Base-by-base conservation (phyloP, 331 rosid species). In the Stylosanthes scabra region DNA sequence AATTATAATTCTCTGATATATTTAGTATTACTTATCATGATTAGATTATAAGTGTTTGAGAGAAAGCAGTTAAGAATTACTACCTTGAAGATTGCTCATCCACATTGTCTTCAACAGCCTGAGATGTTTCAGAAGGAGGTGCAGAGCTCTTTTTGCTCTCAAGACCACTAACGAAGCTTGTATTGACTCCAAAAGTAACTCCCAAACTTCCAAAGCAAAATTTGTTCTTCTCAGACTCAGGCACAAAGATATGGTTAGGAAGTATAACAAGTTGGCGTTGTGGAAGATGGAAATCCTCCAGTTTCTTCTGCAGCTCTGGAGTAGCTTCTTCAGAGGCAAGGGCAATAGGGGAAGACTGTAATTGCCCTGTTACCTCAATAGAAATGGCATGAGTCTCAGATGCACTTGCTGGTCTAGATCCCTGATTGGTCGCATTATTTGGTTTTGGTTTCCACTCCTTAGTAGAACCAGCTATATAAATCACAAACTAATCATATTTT, bases 371-470 rank as follows among this genome's bases (percentile, higher is more conserved):
- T 47, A 59, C 80, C 77, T 83, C 88, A 78, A 78, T 78, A 10
- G 79, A 70, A 82, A 74, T 57, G 37, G 81, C 27, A 55, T 82
- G 77, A 71, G 74, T 84, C 79, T 88, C 97, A 59, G 86, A 74
- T 67, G 92, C 63, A 73, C 64, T 75, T 44, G 86, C 84, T 69
- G 88, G 82, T 80, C 83, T 84, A 34, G 85, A 80, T 74, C 84
- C 89, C 74, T 87, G 97, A 72, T 80, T 84, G 66, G 37, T 56
- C 11, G 86, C 57, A 81, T 68, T 78, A 14, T 83, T 80, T 37
- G 95, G 80, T 84, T 95, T 95, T 15, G 99, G 99, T 79, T 95
- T 95, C 99, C 99, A 95, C 80, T 95, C 99, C 86, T 91, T 95
- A 78, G 77, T 95, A 77, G 97, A 84, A 86, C 92, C 93, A 80